Base-by-base conservation (phyloP, 139 green algal species). In the Chlorella sorokiniana region DNA sequence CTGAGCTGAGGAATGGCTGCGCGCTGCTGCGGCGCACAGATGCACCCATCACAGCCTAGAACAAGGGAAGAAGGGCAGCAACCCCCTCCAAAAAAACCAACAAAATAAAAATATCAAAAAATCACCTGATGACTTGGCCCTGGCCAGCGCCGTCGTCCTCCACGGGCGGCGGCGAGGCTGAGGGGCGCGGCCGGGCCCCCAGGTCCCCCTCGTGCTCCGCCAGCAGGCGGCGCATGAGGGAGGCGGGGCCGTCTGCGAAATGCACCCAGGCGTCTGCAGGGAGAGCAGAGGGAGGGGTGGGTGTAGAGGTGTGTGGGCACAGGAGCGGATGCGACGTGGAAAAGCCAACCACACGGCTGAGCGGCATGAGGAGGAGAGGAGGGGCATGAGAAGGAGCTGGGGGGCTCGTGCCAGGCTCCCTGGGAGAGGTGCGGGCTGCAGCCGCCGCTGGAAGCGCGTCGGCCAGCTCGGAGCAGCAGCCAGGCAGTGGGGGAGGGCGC, bases 111-210 rank as follows among this genome's bases (percentile, higher is more conserved):
- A 22, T 22, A 65, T 31, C 56, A n/a, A n/a, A n/a, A n/a, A n/a
- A 33, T 10, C 37, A 69, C 73, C 73, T 83, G 42, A 86, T 86
- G 61, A 86, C 74, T 56, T 86, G 82, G n/a, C 74, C 74, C 0
- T 37, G 38, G n/a, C 69, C 44, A 16, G 27, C 81, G 1, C 42
- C 81, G 35, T 76, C 51, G 22, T 72, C 80, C 2, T 25, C 73
- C 37, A 33, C 33, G 29, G 59, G 48, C 40, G 51, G 52, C 37
- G 42, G 33, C 6, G 4, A 3, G 1, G 37, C 52, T 22, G 73
- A 42, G 52, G 51, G 38, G 33, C 73, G 82, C 69, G 44, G 56
- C 42, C 73, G 82, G 33, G 73, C 82, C 5, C 76, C 82, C 42
- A 86, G 45, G 11, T 83, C 82, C 2, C 56, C 71, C 35, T 33